Conservation (phyloP, 2,329 filamentous ascomycete species). For the Rutstroemia sp. region DNA sequence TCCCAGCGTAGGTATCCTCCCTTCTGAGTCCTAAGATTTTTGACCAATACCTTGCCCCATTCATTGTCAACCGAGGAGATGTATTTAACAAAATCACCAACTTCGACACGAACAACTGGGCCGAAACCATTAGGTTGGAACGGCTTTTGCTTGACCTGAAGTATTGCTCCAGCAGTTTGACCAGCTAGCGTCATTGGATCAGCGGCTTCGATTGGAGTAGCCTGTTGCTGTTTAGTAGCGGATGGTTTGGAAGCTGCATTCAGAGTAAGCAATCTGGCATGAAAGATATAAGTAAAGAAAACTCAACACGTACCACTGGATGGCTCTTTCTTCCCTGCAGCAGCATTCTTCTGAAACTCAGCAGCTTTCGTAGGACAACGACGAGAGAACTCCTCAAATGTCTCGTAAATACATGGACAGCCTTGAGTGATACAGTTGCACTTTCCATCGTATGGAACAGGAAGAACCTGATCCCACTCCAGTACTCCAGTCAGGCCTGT, state of each 20-base stretch:
- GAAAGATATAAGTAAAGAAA: too few relatives aligned
- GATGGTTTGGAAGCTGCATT: too few relatives aligned
- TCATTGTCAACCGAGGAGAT: background rate
- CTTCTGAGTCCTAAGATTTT: constrained; percentile 4
- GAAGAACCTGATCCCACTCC: background rate
- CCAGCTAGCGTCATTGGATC: background rate
- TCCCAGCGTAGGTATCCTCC: constrained; percentile 1
- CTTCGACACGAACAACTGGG: background rate
- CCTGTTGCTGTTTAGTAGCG: too few relatives aligned
- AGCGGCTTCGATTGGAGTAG: too few relatives aligned
- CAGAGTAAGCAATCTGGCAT: too few relatives aligned
- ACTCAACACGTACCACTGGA: too few relatives aligned
- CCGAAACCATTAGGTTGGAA: background rate
- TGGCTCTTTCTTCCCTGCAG: too few relatives aligned
- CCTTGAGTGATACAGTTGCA: background rate
- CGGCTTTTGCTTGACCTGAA: background rate
- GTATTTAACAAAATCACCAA: background rate
- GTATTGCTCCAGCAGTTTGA: background rate
- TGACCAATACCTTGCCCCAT: background rate
- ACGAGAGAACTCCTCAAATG: background rate
- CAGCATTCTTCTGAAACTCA: too few relatives aligned
- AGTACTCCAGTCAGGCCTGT: background rate
- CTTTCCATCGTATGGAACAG: constrained; percentile 1
- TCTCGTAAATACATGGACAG: constrained; percentile 8
- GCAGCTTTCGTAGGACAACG: background rate